These are phyloP conservation scores for Hymenoscyphus scutula DNA, from an alignment of 2,329 filamentous ascomycete genomes.

Conservation along the genomic window DNA sequence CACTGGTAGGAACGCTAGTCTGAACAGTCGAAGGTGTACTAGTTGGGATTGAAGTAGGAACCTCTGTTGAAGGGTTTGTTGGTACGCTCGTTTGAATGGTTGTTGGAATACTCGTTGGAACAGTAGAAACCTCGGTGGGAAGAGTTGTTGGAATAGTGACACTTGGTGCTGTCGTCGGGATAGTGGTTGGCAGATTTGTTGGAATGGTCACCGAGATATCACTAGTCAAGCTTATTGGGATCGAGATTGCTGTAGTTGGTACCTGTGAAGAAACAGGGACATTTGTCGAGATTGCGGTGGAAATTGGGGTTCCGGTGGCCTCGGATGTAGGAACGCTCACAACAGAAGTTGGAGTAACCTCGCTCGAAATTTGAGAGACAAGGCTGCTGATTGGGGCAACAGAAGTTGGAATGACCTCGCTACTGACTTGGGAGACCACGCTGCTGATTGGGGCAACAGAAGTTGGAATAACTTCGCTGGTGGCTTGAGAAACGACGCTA, in stretches of 20 bases:
- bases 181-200: background rate
- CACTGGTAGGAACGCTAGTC: background rate
- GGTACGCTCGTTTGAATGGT: background rate
- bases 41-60: slow-evolving; percentile 10
- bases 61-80: background rate
- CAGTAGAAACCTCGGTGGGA: slow-evolving; percentile 2
- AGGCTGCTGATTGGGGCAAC: too few species aligned
- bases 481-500: background rate
- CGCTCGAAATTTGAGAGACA: too few species aligned
- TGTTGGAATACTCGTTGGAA: background rate
- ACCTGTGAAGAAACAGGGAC: background rate
- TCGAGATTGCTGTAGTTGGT: background rate
- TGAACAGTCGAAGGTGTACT: background rate
- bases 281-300: background rate
- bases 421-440: too few species aligned
- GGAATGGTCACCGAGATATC: slow-evolving; percentile 3
- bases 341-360: background rate
- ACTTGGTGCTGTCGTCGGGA: background rate
- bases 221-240: background rate
- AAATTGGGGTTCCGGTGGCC: background rate
- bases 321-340: background rate
- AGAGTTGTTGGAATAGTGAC: background rate
- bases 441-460: background rate
- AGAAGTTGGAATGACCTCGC: background rate
- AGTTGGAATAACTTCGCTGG: background rate